Evolutionary conservation across 148 eudicot species (phyloP).

Genomic region (Limonium bicolor): DNA sequence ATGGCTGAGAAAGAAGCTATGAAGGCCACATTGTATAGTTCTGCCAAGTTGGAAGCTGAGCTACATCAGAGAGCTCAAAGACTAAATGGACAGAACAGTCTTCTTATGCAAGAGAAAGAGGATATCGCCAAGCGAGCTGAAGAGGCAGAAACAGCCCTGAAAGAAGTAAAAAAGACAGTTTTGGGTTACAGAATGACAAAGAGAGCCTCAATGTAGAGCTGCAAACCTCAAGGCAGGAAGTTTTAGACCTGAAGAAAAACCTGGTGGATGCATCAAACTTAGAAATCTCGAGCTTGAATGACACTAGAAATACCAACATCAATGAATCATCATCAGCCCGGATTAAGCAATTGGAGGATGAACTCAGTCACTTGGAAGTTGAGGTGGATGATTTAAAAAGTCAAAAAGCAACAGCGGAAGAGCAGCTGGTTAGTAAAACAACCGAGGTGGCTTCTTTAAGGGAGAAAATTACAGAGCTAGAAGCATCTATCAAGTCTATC

Average conservation of each 20-base stretch:
- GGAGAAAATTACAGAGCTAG: constrained; percentile 20
- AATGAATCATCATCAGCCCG: not conserved
- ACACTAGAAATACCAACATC: not conserved
- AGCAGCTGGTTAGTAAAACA: constrained; percentile 16
- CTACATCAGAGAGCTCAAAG: constrained; percentile 33
- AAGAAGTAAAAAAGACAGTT: constrained; percentile 23
- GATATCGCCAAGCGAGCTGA: constrained; percentile 16
- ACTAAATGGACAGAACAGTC: constrained; percentile 13
- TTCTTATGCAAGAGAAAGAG: constrained; percentile 34
- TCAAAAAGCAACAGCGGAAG: constrained; percentile 28
- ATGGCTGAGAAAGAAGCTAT: constrained; percentile 22
- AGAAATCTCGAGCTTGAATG: constrained; percentile 12
- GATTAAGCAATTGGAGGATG: constrained; percentile 21
- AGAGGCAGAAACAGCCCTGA: constrained; percentile 24
- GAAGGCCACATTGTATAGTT: constrained; percentile 14
- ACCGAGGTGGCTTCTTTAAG: constrained; percentile 22
- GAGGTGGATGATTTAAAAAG: constrained; percentile 20
- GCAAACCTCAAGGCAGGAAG: constrained; percentile 28
- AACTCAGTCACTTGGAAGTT: constrained; percentile 15
- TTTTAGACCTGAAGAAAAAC: constrained; percentile 25
- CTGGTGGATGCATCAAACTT: not conserved
- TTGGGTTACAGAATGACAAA: constrained; percentile 41
- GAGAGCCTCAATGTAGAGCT: constrained; percentile 29
- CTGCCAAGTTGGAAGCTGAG: constrained; percentile 21
- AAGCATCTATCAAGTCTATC: constrained; percentile 31